phyloP scores from a whole-genome alignment of 2,329 filamentous ascomycete genomes.

The Fusarium sp. region DNA sequence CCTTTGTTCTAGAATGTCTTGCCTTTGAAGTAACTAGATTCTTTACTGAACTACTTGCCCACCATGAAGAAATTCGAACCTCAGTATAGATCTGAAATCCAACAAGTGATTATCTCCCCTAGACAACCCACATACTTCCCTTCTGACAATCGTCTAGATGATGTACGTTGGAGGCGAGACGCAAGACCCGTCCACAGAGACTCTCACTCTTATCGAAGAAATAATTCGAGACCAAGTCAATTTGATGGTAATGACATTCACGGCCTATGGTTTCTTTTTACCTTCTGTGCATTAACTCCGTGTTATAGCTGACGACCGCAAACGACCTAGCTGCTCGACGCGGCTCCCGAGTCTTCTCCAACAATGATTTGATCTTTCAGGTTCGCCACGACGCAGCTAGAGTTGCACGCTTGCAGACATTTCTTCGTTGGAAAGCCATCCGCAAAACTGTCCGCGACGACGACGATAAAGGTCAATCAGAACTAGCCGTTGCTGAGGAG shows the following conservation, averaged over 20 bases:
- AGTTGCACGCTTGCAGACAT: conserved; percentile 91
- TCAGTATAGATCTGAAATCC: conserved; percentile 24
- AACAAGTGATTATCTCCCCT: conserved; percentile 8
- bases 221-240: conserved; percentile 97
- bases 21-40: no score
- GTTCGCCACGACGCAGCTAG: conserved; percentile 97
- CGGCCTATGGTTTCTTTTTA: no score
- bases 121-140: not conserved
- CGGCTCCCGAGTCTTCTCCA: conserved; percentile 89
- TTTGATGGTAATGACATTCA: conserved; percentile 77
- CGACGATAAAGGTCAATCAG: conserved; percentile 82
- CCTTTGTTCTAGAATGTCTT: no score
- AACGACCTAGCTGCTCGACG: conserved; percentile 91
- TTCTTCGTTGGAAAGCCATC: conserved; percentile 97
- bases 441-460: conserved; percentile 96
- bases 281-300: not conserved
- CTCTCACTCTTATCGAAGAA: conserved; percentile 93
- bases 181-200: conserved; percentile 75
- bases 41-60: no score
- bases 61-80: conserved; percentile 5
- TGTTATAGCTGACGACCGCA: conserved; percentile 80
- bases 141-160: conserved; percentile 23
- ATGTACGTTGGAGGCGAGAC: conserved; percentile 40
- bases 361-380: conserved; percentile 92
- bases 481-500: conserved; percentile 71